Conservation (phyloP, 345 rosid genomes). For the Zanthoxylum bungeanum region DNA sequence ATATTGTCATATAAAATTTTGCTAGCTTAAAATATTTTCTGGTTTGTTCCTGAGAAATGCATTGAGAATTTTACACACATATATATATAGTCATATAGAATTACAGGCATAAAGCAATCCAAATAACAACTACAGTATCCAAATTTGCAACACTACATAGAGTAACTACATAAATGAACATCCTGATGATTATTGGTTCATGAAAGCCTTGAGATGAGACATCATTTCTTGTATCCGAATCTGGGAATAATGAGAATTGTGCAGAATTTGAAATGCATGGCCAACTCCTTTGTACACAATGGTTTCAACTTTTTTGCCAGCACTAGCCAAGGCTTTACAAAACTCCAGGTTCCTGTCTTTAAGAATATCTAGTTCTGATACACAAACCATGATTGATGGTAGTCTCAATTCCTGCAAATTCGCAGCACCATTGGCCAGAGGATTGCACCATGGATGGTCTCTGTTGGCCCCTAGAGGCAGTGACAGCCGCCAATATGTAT, state of each 20-base stretch:
- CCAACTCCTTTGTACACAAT: slow-evolving; percentile 66
- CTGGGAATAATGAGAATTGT: slow-evolving; percentile 37
- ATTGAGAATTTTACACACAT: not conserved
- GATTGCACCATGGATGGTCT: slow-evolving; percentile 91
- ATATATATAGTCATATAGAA: not conserved
- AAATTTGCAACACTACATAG: not conserved
- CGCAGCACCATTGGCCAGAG: slow-evolving; percentile 21
- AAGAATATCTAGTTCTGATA: slow-evolving; percentile 66
- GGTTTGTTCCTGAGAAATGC: not conserved
- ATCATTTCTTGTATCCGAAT: slow-evolving; percentile 54
- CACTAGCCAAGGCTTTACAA: slow-evolving; percentile 41
- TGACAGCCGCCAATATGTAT: slow-evolving; percentile 79
- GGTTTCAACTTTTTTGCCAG: slow-evolving; percentile 55
- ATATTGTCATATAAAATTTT: no score
- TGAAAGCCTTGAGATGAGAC: slow-evolving; percentile 53
- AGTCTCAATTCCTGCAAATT: slow-evolving; percentile 21
- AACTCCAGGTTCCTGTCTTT: slow-evolving; percentile 60
- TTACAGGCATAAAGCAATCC: not conserved
- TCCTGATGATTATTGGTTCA: slow-evolving; percentile 21
- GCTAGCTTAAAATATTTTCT: not conserved
- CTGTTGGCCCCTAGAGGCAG: slow-evolving; percentile 61
- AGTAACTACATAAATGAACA: not conserved
- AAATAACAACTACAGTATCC: not conserved
- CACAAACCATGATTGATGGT: slow-evolving; percentile 46
- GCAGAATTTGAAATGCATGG: slow-evolving; percentile 69